Base-by-base conservation (phyloP, 1,284 basidiomycete genomes). In the Naganishia sp. region DNA sequence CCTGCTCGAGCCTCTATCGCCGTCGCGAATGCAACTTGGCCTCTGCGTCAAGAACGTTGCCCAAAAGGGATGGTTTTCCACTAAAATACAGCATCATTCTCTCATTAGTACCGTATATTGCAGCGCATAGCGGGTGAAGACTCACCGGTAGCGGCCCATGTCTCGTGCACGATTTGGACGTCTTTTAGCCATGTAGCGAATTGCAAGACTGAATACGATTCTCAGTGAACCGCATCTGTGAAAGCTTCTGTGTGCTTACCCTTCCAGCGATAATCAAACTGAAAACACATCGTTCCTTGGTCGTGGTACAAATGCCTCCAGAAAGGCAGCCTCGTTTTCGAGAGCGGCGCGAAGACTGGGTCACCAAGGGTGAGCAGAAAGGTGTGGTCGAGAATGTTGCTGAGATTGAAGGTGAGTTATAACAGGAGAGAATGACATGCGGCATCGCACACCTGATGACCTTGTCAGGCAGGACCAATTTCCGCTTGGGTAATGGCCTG, bases 51-150 rank as follows among this genome's bases (percentile, higher is more conserved):
- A 41, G 47, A 61, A 61, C 6, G 25, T 31, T 3, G 58, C 58
- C 58, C 58, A 61, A 41, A 61, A 61, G 11, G 58, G n/a, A 43
- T 61, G 58, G 28, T 61, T 61, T 35, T 61, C 47, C 13, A 61
- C 58, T 61, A 28, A 11, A 18, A 23, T n/a, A 3, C 28, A 35
- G 39, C 6, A 21, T 15, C n/a, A 6, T 15, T 28, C 21, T 50
- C 5, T 28, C 11, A 50, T 17, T 3, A 15, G 6, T 25, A 6
- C 2, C 6, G 21, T 7, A 9, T 25, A 50, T 21, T 13, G 23
- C 1, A 1, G 6, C 25, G 23, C 6, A 28, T 21, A 3, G 10
- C 13, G 21, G 21, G 9, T 50, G 2, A 23, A 6, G n/a, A 28
- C 57, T 25, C 46, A 51, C 58, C 58, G 23, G 39, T 35, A 10